Conservation (phyloP, 805 yeast genomes). For the Teunomyces lycoperdinae region DNA sequence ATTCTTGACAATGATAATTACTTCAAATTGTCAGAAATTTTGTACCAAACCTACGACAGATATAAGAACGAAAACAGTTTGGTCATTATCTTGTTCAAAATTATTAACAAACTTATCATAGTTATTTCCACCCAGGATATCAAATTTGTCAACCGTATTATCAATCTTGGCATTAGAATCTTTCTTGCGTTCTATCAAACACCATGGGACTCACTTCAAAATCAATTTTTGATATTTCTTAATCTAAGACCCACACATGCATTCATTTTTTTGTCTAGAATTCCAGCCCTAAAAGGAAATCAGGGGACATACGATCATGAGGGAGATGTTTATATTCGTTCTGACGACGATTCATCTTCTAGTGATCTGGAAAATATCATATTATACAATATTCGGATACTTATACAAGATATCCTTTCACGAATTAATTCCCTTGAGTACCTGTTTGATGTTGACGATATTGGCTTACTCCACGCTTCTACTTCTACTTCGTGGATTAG, state of each 20-base stretch:
- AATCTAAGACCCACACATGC: slow-evolving; percentile 40
- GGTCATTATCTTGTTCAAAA: slow-evolving; percentile 27
- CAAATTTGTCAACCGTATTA: slow-evolving; percentile 33
- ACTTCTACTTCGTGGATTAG: slow-evolving; percentile 21
- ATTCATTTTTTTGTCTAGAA: slow-evolving; percentile 25
- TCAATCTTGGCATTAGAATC: slow-evolving; percentile 36
- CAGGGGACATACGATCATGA: slow-evolving; percentile 9
- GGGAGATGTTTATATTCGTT: slow-evolving; percentile 9
- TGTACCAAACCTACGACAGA: slow-evolving; percentile 13
- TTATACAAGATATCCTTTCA: slow-evolving; percentile 21
- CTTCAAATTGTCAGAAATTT: slow-evolving; percentile 15
- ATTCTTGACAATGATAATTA: slow-evolving; percentile 15
- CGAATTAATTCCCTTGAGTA: slow-evolving; percentile 11
- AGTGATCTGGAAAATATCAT: slow-evolving; percentile 7
- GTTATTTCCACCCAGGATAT: slow-evolving; percentile 42
- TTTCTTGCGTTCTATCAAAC: slow-evolving; percentile 36
- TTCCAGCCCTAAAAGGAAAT: slow-evolving; percentile 26
- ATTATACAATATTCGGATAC: slow-evolving; percentile 18
- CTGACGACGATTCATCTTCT: slow-evolving; percentile 1
- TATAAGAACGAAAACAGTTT: slow-evolving; percentile 24
- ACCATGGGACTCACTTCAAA: slow-evolving; percentile 39
- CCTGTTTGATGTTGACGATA: slow-evolving; percentile 12
- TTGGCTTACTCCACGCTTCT: slow-evolving; percentile 7
- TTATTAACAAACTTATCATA: slow-evolving; percentile 46
- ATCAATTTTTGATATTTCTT: slow-evolving; percentile 45